Evolutionary conservation across 208 protist genomes (phyloP).

Genomic region (Trypanosoma avium): DNA sequence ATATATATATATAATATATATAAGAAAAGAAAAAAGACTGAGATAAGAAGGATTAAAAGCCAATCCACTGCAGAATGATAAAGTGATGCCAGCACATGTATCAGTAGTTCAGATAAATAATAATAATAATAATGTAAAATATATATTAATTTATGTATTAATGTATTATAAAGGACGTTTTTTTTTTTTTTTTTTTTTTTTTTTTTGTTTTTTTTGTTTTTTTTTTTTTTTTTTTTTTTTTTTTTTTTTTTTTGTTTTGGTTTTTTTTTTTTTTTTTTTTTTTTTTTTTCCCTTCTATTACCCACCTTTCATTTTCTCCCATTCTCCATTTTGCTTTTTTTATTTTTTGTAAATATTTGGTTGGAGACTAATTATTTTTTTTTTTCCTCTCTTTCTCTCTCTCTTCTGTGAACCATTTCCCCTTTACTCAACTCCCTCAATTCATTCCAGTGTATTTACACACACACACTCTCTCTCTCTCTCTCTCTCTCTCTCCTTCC

Average conservation of each 20-base stretch:
- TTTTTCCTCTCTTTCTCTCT: background rate
- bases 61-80: too few relatives aligned
- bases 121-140: background rate
- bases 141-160: background rate
- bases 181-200: background rate
- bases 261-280: background rate
- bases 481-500: background rate
- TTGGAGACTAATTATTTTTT: background rate
- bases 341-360: background rate
- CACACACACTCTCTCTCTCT: background rate
- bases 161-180: background rate
- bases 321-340: background rate
- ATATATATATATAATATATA: conserved; percentile 9
- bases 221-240: background rate
- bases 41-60: too few relatives aligned
- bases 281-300: background rate
- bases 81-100: too few relatives aligned
- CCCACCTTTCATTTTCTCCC: background rate
- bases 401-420: background rate
- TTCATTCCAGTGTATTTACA: background rate
- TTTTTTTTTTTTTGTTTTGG: background rate
- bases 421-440: background rate
- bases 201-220: background rate
- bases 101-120: background rate
- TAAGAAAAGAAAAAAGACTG: background rate